phyloP scores from a whole-genome alignment of 306 rosid genomes.

The Castanopsis chinensis region DNA sequence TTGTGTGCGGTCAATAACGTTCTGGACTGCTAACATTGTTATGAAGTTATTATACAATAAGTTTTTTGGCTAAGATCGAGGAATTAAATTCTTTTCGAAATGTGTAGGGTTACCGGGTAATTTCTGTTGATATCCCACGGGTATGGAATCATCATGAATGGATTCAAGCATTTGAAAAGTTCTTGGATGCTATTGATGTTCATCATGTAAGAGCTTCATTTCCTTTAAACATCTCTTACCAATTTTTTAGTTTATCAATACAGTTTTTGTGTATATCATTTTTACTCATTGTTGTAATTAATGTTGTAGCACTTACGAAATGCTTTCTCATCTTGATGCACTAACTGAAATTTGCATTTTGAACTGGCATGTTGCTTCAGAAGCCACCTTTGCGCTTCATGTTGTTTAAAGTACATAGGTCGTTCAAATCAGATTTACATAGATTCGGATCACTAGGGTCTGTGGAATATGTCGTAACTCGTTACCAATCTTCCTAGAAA shows the following conservation, averaged over 20 bases:
- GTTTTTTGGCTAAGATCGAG: background rate
- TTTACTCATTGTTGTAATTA: background rate
- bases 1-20: background rate
- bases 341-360: background rate
- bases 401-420: background rate
- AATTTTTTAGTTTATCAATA: slow-evolving; percentile 4
- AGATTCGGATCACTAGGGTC: background rate
- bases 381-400: slow-evolving; percentile 8
- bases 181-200: slow-evolving; percentile 97
- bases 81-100: background rate
- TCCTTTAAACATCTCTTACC: slow-evolving; percentile 1
- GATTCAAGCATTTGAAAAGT: slow-evolving; percentile 96
- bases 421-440: background rate
- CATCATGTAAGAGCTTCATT: slow-evolving; percentile 70
- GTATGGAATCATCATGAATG: slow-evolving; percentile 94
- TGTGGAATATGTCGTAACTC: background rate
- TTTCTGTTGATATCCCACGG: slow-evolving; percentile 92
- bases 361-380: slow-evolving; percentile 13
- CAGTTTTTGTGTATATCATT: slow-evolving; percentile 18
- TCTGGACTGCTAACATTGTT: background rate
- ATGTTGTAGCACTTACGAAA: slow-evolving; percentile 3
- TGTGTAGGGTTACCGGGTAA: slow-evolving; percentile 90
- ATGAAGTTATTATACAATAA: background rate
- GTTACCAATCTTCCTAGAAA: background rate
- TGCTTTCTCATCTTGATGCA: background rate